A percentile compares a stretch with the other conserved stretches of the same genome.
These are phyloP conservation scores for Tylopilus intermedius DNA, from an alignment of 768 basidiomycete genomes.

Conservation along the genomic window DNA sequence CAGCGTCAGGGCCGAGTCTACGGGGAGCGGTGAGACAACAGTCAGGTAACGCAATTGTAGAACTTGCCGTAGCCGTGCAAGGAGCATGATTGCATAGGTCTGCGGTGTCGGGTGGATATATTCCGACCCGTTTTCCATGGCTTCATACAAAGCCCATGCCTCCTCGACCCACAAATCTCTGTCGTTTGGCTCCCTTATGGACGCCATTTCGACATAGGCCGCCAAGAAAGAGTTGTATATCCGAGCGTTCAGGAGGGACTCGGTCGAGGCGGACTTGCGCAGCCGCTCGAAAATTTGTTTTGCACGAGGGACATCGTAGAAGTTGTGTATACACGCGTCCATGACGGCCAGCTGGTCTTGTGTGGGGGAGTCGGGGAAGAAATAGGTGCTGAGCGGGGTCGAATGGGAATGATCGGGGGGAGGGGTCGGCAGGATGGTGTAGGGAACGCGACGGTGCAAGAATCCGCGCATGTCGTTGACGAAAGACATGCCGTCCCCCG, in stretches of 20 bases:
- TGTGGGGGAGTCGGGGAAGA: conserved; percentile 61
- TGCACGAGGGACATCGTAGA: conserved; percentile 74
- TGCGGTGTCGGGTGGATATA: conserved; percentile 45
- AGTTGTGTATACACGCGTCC: conserved; percentile 74
- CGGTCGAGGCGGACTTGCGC: conserved; percentile 38
- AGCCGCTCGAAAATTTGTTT: conserved; percentile 66
- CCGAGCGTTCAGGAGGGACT: conserved; percentile 43
- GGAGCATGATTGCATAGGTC: conserved; percentile 69
- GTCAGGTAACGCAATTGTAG: neutral
- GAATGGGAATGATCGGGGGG: conserved; percentile 43
- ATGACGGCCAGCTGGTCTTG: conserved; percentile 74
- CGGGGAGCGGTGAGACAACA: conserved; percentile 10
- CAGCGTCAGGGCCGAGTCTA: conserved; percentile 38
- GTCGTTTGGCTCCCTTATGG: conserved; percentile 39
- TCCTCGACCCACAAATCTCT: conserved; percentile 56
- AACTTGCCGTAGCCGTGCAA: conserved; percentile 50
- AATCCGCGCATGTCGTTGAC: conserved; percentile 46
- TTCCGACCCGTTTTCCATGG: conserved; percentile 48
- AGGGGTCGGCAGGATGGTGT: conserved; percentile 64
- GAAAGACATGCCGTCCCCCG: conserved; percentile 9
- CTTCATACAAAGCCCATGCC: conserved; percentile 54
- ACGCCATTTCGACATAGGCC: conserved; percentile 59
- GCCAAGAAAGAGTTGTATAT: conserved; percentile 64
- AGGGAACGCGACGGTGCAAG: conserved; percentile 41
- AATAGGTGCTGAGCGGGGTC: conserved; percentile 41